phyloP scores from a whole-genome alignment of 2,329 filamentous ascomycete species.

The Diaporthe citri region DNA sequence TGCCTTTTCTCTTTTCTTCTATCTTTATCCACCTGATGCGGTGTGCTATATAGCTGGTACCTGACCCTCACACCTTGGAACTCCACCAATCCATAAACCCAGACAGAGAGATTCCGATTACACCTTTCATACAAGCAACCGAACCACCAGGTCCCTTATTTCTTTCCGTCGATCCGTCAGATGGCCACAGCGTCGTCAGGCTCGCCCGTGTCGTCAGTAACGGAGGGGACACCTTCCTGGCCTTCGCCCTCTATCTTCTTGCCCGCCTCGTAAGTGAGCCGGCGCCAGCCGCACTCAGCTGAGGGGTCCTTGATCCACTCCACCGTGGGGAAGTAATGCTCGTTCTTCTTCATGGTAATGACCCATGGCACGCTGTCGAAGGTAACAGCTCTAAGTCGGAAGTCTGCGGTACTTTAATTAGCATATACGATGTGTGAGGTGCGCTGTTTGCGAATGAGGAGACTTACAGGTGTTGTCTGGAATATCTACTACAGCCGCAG shows the following conservation, averaged over 20 bases:
- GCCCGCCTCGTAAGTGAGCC: conserved; percentile 40
- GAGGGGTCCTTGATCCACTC: conserved; percentile 70
- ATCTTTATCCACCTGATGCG: background rate
- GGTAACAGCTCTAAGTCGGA: conserved; percentile 95
- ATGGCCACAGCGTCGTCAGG: conserved; percentile 33
- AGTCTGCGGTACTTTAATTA: conserved; percentile 69
- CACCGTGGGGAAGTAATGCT: conserved; percentile 88
- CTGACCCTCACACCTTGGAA: background rate
- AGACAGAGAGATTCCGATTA: conserved; percentile 18
- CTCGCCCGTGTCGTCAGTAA: conserved; percentile 39
- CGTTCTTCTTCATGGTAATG: conserved; percentile 99
- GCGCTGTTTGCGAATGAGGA: background rate
- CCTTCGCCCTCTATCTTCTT: conserved; percentile 41
- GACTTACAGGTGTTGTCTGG: conserved; percentile 90
- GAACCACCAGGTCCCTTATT: background rate
- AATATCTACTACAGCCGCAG: conserved; percentile 86
- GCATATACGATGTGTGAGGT: conserved; percentile 1
- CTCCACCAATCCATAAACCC: background rate
- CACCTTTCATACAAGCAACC: conserved; percentile 22
- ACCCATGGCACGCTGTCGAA: conserved; percentile 99
- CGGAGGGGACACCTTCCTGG: conserved; percentile 34
- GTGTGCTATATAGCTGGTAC: conserved; percentile 2
- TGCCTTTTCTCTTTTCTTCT: conserved; percentile 2
- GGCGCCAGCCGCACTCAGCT: conserved; percentile 38
- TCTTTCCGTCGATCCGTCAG: background rate